A percentile compares a stretch with the other conserved stretches of the same genome.
Evolutionary conservation across 257 asterid genomes (phyloP).

Genomic region (Solanum etuberosum): DNA sequence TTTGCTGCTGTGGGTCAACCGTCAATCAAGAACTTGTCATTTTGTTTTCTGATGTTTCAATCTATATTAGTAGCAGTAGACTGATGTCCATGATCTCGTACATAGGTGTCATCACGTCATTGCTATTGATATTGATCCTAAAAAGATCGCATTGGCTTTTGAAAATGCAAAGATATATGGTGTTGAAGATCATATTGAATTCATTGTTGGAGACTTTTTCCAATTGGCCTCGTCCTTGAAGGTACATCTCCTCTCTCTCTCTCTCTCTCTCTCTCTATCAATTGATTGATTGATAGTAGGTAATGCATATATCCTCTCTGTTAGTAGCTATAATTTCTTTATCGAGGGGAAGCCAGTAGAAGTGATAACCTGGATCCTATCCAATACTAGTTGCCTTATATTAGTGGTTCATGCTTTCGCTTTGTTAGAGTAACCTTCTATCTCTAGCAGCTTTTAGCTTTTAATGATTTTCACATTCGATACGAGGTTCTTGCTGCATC

Average conservation of each 20-base stretch:
- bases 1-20: not conserved
- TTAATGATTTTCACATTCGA: not conserved
- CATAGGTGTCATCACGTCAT: slow-evolving; percentile 58
- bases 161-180: slow-evolving; percentile 84
- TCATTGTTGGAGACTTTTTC: slow-evolving; percentile 74
- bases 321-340: not conserved
- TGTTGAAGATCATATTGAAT: slow-evolving; percentile 68
- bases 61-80: not conserved
- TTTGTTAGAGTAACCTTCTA: not conserved
- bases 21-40: not conserved
- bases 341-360: not conserved
- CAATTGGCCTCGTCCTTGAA: slow-evolving; percentile 69
- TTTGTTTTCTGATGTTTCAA: not conserved
- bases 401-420: not conserved
- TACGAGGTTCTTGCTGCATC: not conserved
- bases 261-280: not conserved
- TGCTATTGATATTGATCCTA: slow-evolving; percentile 82
- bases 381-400: not conserved
- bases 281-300: not conserved
- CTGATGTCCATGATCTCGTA: not conserved
- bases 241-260: slow-evolving; percentile 19
- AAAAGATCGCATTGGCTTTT: slow-evolving; percentile 41
- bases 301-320: not conserved
- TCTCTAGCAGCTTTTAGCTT: not conserved
- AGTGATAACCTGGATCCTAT: not conserved